These are phyloP conservation scores for Nyctanthes arbortristis DNA, from an alignment of 257 asterid species.

Conservation along the genomic window DNA sequence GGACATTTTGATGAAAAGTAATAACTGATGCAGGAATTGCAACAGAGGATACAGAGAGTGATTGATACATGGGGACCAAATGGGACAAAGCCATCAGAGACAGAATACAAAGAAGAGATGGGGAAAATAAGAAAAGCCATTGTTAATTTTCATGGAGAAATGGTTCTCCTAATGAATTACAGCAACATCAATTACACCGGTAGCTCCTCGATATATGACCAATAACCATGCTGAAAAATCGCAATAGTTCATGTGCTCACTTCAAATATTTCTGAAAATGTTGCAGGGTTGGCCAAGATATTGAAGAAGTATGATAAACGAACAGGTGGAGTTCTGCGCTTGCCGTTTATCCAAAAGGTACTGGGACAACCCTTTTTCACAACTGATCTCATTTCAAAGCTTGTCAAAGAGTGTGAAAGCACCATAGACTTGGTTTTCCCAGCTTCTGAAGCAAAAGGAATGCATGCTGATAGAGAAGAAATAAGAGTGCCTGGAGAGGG, in stretches of 20 bases:
- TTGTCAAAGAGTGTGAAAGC: constrained; percentile 80
- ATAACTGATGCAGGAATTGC: constrained; percentile 60
- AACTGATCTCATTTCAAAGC: constrained; percentile 77
- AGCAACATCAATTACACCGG: constrained; percentile 69
- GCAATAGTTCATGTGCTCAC: too few species aligned
- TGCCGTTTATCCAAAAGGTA: constrained; percentile 74
- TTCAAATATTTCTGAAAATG: too few species aligned
- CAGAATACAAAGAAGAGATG: constrained; percentile 56
- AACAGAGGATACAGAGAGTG: constrained; percentile 63
- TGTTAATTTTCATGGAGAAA: constrained; percentile 94
- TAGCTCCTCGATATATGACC: too few species aligned
- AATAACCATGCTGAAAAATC: too few species aligned
- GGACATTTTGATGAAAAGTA: neutral
- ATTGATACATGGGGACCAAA: constrained; percentile 50
- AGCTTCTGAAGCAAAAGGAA: constrained; percentile 26
- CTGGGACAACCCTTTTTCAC: constrained; percentile 83
- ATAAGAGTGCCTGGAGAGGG: constrained; percentile 60
- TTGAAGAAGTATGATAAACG: constrained; percentile 88
- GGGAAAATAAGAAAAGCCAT: constrained; percentile 70
- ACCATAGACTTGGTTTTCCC: constrained; percentile 70
- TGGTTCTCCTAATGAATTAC: constrained; percentile 82
- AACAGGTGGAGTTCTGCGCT: constrained; percentile 78
- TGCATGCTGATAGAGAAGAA: constrained; percentile 10
- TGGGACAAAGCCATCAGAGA: constrained; percentile 46
- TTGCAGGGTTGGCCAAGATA: constrained; percentile 80